Evolutionary conservation across 2,329 filamentous ascomycete species (phyloP).

Genomic region (Calonectria fujianensis): DNA sequence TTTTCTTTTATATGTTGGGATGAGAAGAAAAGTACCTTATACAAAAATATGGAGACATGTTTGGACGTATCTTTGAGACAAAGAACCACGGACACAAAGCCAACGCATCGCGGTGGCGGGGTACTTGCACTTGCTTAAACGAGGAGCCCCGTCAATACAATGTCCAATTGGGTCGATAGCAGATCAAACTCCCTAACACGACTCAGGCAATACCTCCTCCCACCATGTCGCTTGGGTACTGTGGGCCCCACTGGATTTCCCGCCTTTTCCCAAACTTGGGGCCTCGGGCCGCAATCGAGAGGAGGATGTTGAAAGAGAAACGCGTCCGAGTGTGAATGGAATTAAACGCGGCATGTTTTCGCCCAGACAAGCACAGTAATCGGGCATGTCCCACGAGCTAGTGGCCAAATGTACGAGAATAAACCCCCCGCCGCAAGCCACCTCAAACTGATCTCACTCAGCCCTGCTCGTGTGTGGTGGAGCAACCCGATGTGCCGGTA

Average conservation of each 20-base stretch:
- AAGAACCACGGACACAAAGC: not conserved
- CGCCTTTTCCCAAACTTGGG: constrained; percentile 1
- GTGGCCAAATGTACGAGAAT: constrained; percentile 19
- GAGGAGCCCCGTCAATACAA: not conserved
- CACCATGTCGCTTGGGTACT: constrained; percentile 1
- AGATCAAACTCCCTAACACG: constrained; percentile 16
- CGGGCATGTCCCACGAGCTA: not conserved
- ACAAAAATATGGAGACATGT: not conserved
- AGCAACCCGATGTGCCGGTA: constrained; percentile 20
- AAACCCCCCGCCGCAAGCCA: constrained; percentile 11
- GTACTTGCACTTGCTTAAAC: constrained; percentile 11
- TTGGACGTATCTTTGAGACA: not conserved
- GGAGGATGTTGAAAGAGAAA: not conserved
- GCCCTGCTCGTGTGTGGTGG: constrained; percentile 22
- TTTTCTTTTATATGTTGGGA: constrained; percentile 13
- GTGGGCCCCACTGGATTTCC: not conserved
- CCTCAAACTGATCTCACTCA: constrained; percentile 11
- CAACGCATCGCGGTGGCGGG: constrained; percentile 10
- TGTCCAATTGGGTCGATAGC: constrained; percentile 18
- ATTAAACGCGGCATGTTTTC: not conserved
- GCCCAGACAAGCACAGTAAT: not conserved
- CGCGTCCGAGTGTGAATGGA: not conserved
- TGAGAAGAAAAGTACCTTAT: constrained; percentile 33
- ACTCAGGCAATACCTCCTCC: not conserved
- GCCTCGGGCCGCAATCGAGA: constrained; percentile 2